Conservation (phyloP, 495 filamentous ascomycete species). For the Amphirosellinia nigrospora region DNA sequence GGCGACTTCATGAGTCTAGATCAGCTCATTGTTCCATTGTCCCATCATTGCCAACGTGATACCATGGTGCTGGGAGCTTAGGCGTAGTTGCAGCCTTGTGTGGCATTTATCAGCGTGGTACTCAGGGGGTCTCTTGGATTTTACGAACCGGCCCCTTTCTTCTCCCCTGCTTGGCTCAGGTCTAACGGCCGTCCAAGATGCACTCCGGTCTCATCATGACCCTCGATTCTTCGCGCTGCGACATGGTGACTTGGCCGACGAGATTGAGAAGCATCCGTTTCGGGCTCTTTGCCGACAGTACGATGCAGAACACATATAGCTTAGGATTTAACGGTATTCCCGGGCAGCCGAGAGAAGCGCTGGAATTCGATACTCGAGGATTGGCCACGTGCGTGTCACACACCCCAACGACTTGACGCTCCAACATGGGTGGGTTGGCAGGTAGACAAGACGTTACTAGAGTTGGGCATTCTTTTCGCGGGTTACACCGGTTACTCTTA, state of each 20-base stretch:
- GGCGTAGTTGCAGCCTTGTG: constrained; percentile 68
- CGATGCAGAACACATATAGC: constrained; percentile 57
- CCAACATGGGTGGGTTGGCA: constrained; percentile 58
- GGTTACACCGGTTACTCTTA: constrained; percentile 17
- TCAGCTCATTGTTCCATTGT: constrained; percentile 80
- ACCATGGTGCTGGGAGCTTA: constrained; percentile 76
- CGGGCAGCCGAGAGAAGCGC: constrained; percentile 58
- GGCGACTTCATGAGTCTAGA: constrained; percentile 72
- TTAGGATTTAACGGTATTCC: constrained; percentile 54
- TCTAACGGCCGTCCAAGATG: constrained; percentile 59
- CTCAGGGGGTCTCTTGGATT: constrained; percentile 67
- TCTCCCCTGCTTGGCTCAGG: constrained; percentile 69
- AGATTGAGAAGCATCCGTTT: constrained; percentile 66
- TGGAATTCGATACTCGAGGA: constrained; percentile 50
- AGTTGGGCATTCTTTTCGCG: constrained; percentile 22
- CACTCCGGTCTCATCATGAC: constrained; percentile 60
- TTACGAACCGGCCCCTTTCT: constrained; percentile 56
- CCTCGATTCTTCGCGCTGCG: constrained; percentile 56
- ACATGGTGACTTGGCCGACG: constrained; percentile 75
- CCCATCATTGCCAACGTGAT: constrained; percentile 81
- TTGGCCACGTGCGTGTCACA: constrained; percentile 59
- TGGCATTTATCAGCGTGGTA: constrained; percentile 67
- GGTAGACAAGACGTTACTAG: constrained; percentile 47
- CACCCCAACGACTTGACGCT: constrained; percentile 65
- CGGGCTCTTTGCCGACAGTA: constrained; percentile 52